Base-by-base conservation (phyloP, 441 rosid genomes). In the Lagerstroemia fauriei region DNA sequence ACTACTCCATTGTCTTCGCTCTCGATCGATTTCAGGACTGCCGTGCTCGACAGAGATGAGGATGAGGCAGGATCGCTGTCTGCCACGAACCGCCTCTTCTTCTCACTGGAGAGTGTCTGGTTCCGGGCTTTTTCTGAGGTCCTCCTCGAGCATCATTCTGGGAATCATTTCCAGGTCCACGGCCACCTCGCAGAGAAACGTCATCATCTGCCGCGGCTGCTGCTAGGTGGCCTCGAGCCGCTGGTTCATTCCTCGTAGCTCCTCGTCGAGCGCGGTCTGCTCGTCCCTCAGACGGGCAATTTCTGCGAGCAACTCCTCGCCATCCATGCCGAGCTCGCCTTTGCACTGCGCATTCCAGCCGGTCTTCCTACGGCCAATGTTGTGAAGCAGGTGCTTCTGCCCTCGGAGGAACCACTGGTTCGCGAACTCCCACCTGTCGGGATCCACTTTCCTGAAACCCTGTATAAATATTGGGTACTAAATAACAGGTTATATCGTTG, bases 141-240 rank as follows among this genome's bases (percentile, higher is more conserved):
- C 93, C 66, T 89, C 91, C 75, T 90, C 89, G 13, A 87, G 88
- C 83, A 91, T 85, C 92, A 93, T 93, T 53, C 93, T 91, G 9
- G 94, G 92, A 13, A 95, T 89, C 41, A 93, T 84, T 56, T 93
- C 93, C 9, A 98, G 98, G 80, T 94, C 97, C 68, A 94, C 95
- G 0, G 90, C 92, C 27, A 93, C 93, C 74, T 93, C 89, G 85
- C 82, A 87, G 8, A 94, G 92, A 82, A 95, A 94, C 46, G 97
- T 90, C 93, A 92, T 89, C 95, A 91, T 90, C 85, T 95, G 98
- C 71, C 91, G 92, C 0, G 98, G 98, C 38, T 98, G 89, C 73
- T 92, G 86, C 85, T 95, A 98, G 1, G 98, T 91, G 7, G 92
- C 94, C 76, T 93, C 96, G 24, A 95, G 83, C 6, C 98, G 85